phyloP scores from a whole-genome alignment of 495 filamentous ascomycete genomes.

The Hypoxylon fuscum region DNA sequence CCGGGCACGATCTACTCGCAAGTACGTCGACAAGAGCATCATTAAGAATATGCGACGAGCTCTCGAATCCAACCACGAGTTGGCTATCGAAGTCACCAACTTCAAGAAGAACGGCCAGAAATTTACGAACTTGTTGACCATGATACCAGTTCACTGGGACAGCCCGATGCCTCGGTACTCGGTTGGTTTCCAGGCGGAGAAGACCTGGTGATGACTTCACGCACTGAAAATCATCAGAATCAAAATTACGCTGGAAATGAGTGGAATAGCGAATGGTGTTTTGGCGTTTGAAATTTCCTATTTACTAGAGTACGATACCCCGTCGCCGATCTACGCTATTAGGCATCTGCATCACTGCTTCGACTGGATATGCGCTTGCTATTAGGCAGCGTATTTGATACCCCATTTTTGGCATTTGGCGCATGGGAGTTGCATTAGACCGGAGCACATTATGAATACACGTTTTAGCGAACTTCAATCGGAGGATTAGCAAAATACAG shows the following conservation, averaged over 20 bases:
- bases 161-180: constrained; percentile 42
- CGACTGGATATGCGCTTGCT: constrained; percentile 30
- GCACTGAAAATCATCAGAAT: background rate
- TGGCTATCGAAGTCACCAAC: constrained; percentile 56
- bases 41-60: constrained; percentile 51
- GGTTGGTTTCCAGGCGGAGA: constrained; percentile 56
- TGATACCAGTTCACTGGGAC: constrained; percentile 56
- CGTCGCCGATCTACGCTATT: constrained; percentile 20
- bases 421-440: constrained; percentile 7
- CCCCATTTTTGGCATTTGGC: constrained; percentile 28
- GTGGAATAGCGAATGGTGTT: background rate
- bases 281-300: background rate
- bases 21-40: constrained; percentile 48
- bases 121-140: constrained; percentile 58
- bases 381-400: constrained; percentile 43
- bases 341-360: constrained; percentile 21
- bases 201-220: constrained; percentile 24
- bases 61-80: constrained; percentile 50
- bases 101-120: constrained; percentile 57
- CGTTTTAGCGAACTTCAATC: background rate
- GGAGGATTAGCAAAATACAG: too few species aligned
- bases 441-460: background rate
- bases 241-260: background rate
- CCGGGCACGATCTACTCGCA: constrained; percentile 38
- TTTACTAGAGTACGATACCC: constrained; percentile 25